Percentiles rank a stretch among this genome's conserved stretches.
Conservation (phyloP, 495 filamentous ascomycete species). For the Aspergillus ostianus region DNA sequence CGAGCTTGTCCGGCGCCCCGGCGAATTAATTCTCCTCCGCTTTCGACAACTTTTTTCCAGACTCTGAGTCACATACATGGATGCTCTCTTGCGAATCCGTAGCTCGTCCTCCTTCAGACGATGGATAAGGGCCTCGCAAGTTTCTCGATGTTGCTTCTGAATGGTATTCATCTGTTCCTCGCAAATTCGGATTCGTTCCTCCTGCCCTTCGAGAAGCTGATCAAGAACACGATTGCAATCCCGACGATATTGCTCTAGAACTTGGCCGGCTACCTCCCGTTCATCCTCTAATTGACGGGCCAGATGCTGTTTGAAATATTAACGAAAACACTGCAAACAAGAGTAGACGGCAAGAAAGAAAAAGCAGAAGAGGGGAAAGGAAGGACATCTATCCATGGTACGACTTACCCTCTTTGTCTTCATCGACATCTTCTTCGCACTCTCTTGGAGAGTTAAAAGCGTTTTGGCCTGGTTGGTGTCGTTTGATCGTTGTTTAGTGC, state of each 20-base stretch:
- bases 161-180: conserved; percentile 31
- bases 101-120: conserved; percentile 28
- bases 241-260: conserved; percentile 32
- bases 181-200: conserved; percentile 32
- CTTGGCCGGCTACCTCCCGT: conserved; percentile 25
- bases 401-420: not conserved
- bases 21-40: not conserved
- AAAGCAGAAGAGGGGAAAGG: no score
- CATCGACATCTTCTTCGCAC: not conserved
- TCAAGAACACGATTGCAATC: conserved; percentile 36
- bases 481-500: not conserved
- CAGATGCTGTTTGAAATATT: conserved; percentile 23
- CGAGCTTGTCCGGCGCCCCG: not conserved
- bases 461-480: not conserved
- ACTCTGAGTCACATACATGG: not conserved
- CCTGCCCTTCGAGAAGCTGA: conserved; percentile 31
- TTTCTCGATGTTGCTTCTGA: conserved; percentile 32
- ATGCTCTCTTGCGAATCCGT: not conserved
- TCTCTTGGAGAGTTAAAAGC: not conserved
- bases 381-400: no score
- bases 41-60: not conserved
- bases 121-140: conserved; percentile 33
- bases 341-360: not conserved
- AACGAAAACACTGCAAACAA: not conserved
- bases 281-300: conserved; percentile 32